These are phyloP conservation scores for Orbilia oligospora DNA, from an alignment of 2,329 filamentous ascomycete genomes.

Conservation along the genomic window DNA sequence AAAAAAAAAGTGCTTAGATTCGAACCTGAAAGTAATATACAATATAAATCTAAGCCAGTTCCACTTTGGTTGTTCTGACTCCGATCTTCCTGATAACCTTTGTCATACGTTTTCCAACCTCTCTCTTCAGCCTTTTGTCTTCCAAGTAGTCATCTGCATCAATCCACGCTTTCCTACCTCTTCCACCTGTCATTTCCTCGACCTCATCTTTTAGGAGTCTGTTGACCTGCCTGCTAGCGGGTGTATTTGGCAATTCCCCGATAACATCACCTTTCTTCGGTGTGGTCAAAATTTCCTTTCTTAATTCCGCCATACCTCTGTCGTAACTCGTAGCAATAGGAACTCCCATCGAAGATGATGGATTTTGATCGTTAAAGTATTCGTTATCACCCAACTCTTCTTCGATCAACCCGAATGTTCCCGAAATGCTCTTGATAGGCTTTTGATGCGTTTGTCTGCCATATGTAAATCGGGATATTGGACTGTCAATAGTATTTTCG, in stretches of 20 bases:
- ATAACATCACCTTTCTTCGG: slow-evolving; percentile 51
- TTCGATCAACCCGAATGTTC: slow-evolving; percentile 52
- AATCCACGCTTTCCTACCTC: slow-evolving; percentile 35
- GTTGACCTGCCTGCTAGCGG: slow-evolving; percentile 53
- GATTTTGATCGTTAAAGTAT: slow-evolving; percentile 49
- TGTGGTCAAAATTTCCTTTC: slow-evolving; percentile 51
- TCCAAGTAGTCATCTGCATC: slow-evolving; percentile 52
- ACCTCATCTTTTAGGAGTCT: slow-evolving; percentile 50
- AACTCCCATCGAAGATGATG: slow-evolving; percentile 46
- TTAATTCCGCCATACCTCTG: slow-evolving; percentile 48
- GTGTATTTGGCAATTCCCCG: slow-evolving; percentile 48
- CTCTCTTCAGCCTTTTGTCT: slow-evolving; percentile 53
- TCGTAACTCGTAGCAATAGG: slow-evolving; percentile 56
- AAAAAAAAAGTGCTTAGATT: slow-evolving; percentile 26
- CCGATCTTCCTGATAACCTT: slow-evolving; percentile 49
- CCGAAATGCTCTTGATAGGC: slow-evolving; percentile 22
- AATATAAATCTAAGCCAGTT: slow-evolving; percentile 26
- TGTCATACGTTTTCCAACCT: slow-evolving; percentile 54
- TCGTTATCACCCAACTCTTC: slow-evolving; percentile 58
- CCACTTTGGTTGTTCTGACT: slow-evolving; percentile 41
- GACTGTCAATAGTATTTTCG: slow-evolving; percentile 55
- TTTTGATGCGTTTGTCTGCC: slow-evolving; percentile 27
- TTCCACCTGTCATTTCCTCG: slow-evolving; percentile 48
- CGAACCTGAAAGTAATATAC: slow-evolving; percentile 2
- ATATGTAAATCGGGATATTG: slow-evolving; percentile 37